Evolutionary conservation across 2,329 filamentous ascomycete genomes (phyloP), one percentile per base, ranked within the genome.

Genomic region (Fusarium avenaceum): DNA sequence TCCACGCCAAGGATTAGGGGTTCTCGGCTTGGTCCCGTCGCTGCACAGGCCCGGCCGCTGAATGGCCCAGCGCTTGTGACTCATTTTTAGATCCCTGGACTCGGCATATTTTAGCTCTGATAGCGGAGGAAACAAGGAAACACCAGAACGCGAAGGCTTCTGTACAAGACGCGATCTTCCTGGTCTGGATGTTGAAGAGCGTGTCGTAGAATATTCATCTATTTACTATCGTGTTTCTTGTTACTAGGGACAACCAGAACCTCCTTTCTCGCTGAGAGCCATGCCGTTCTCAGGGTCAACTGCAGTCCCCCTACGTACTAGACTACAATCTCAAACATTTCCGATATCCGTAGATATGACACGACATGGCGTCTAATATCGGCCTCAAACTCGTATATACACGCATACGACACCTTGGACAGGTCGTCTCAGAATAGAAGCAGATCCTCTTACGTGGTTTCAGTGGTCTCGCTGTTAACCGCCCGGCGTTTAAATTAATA

Each of bases 1-100:
- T 67, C 63, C 46, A 50, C 52, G 63, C 63, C 65, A 71, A 69
- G 59, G 54, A 52, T 65, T 65, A 32, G 40, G 51, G 52, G 52
- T 71, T 75, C 74, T 76, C 69, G 72, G 73, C 67, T 71, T 61
- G 57, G 51, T 65, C 61, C 65, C 57, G 56, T 73, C 56, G 72
- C 65, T 78, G 76, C 76, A 76, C 69, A 68, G 71, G 57, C 62
- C 67, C 51, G 74, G 61, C 69, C 63, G 57, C 57, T 77, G 72
- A 76, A 64, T 78, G 76, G 76, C 67, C 74, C 72, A 71, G 74
- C 73, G 68, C 45, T 67, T 64, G 51, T 77, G 74, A 76, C 74
- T 77, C 75, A 77, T 72, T 73, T 73, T 74, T 75, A 72, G 74
- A 74, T 67, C 64, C 74, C 17, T 46, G 42, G 59, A 43, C 48